Evolutionary conservation across 495 filamentous ascomycete genomes (phyloP).

Genomic region (Talaromyces trachyspermus): DNA sequence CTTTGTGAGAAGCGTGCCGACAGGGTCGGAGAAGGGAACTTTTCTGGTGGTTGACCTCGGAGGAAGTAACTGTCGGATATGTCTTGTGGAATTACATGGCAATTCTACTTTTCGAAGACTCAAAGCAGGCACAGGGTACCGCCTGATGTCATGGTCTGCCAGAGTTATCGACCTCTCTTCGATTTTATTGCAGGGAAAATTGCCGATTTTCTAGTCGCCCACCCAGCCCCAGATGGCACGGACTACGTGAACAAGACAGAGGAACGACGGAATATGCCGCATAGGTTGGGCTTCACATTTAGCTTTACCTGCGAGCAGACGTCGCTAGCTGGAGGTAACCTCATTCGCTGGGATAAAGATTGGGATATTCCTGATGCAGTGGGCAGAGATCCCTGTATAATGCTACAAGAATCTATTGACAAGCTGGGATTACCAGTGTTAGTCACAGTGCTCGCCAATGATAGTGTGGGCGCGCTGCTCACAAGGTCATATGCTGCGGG

Average conservation of each 20-base stretch:
- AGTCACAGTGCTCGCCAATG: constrained; percentile 16
- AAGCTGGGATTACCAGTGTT: constrained; percentile 10
- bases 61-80: constrained; percentile 62
- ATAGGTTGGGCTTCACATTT: constrained; percentile 18
- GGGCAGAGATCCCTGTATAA: constrained; percentile 13
- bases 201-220: constrained; percentile 7
- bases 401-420: constrained; percentile 19
- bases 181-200: constrained; percentile 17
- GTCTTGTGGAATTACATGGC: constrained; percentile 54
- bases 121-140: constrained; percentile 13
- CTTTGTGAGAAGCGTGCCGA: constrained; percentile 36
- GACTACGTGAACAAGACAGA: neutral
- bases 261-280: neutral
- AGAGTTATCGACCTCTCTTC: constrained; percentile 15
- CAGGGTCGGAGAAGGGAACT: constrained; percentile 45
- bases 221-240: neutral
- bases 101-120: constrained; percentile 13
- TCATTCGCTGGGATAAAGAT: constrained; percentile 20
- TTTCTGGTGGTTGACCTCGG: constrained; percentile 63
- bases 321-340: constrained; percentile 11
- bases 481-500: constrained; percentile 16
- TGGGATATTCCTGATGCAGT: constrained; percentile 19
- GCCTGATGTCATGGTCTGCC: constrained; percentile 12
- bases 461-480: constrained; percentile 16
- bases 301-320: constrained; percentile 17